Evolutionary conservation across 768 basidiomycete species (phyloP), one percentile per base, ranked within the genome.

Genomic region (Tricholoma flavovirens): DNA sequence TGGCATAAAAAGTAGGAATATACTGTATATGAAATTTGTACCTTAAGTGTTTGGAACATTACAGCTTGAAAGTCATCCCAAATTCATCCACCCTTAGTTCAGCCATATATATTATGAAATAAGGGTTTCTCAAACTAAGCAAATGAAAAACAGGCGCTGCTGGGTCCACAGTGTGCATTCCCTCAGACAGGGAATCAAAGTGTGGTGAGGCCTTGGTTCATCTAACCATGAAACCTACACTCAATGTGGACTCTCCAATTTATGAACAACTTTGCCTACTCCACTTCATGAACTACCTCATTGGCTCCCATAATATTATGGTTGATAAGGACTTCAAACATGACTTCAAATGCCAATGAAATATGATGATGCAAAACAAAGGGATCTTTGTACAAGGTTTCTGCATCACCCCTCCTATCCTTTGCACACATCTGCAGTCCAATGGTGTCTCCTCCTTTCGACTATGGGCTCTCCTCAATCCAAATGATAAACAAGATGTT

Each of bases 401-500:
- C 19, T 35, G 49, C 17, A 32, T 51, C 30, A 51, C 49, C 5
- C 49, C 49, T 8, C 19, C 49, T 3, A 51, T 51, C 30, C 30
- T 66, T 8, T 22, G 15, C 6, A 43, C 42, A 1, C 68, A 69
- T 43, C 54, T 69, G 30, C 40, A 58, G 19, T 56, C 57, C 2
- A 36, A 29, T 1, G 64, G 64, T 12, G 17, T 58, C 10, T 58
- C 64, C 7, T 59, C 56, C 9, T 60, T 61, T 29, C 64, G 64
- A 30, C 59, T 69, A 6, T 17, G 50, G 36, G 36, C 50, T 7
- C 33, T 67, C 0, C 59, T 72, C 26, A 68, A 69, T 19, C 66
- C 69, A 12, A 55, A 68, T 21, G 71, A 72, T 50, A 55, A 56
- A n/a, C 73, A 74, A 54, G 68, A 73, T 56, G 71, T 73, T 12